Base-by-base conservation (phyloP, 257 asterid species). In the Rehmannia glutinosa region DNA sequence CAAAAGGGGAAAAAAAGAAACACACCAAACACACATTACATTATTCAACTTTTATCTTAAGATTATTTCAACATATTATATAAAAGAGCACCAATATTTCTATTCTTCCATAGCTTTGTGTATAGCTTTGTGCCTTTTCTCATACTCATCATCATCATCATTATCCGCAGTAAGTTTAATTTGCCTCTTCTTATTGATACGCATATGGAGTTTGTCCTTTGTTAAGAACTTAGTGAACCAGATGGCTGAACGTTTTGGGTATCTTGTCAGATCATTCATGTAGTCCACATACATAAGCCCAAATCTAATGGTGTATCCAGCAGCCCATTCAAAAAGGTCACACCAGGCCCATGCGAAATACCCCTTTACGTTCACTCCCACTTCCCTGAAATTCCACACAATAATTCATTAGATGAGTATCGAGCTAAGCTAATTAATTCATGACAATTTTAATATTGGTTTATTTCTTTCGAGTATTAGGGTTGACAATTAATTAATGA, bases 291-390 rank as follows among this genome's bases (percentile, higher is more conserved):
- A 66, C 50, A 54, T 57, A 10, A 73, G 25, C 19, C 78, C 78
- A 50, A 73, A 66, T 43, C 69, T 57, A 43, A 59, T 8, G 9
- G 50, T 49, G 59, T 58, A 67, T 23, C 78, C 74, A 10, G 60
- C 52, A 13, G 12, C 32, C 71, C 75, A 61, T 30, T 74, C 79
- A 25, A 43, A 68, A 1, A 46, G 62, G 59, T 74, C 79, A 16
- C 55, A 1, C 39, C 63, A 68, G 12, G 79, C 19, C 74, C 75
- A 74, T 16, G 71, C 71, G 24, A 74, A 74, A 46, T 36, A 74
- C 0, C 79, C 79, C 46, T 49, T 74, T 4, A 74, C 60, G 1
- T 62, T 15, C 23, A 74, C 66, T 0, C 67, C 62, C 1, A n/a
- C n/a, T n/a, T 25, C 60, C 8, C 72, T 73, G 35, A 8, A 24